These are phyloP conservation scores for Amylocystis lapponica DNA, from an alignment of 768 basidiomycete species.

Conservation along the genomic window DNA sequence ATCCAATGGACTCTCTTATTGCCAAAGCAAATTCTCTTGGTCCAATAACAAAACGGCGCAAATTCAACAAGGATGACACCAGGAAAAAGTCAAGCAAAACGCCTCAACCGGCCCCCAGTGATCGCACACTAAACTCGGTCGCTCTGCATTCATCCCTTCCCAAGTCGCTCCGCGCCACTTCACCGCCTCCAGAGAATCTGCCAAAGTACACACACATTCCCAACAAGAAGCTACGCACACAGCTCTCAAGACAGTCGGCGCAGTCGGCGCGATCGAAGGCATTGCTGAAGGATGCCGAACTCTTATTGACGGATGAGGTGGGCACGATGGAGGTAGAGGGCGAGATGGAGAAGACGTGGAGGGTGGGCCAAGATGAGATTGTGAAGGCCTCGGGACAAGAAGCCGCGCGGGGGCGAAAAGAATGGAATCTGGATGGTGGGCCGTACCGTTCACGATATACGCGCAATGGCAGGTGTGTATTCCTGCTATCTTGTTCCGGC, in stretches of 20 bases:
- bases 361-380: conserved; percentile 79
- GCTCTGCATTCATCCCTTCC: conserved; percentile 50
- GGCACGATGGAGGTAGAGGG: conserved; percentile 75
- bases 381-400: conserved; percentile 59
- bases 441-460: conserved; percentile 84
- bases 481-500: no score
- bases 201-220: conserved; percentile 55
- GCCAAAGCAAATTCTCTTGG: conserved; percentile 59
- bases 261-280: conserved; percentile 58
- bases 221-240: conserved; percentile 71
- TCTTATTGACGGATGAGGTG: conserved; percentile 61
- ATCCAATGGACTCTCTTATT: conserved; percentile 77
- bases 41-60: conserved; percentile 35
- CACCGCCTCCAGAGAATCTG: conserved; percentile 40
- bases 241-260: conserved; percentile 55
- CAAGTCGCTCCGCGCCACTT: conserved; percentile 55
- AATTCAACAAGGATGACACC: conserved; percentile 12
- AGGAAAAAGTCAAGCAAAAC: conserved; percentile 9
- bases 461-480: conserved; percentile 82
- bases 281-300: conserved; percentile 63
- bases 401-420: conserved; percentile 68
- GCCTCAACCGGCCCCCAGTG: conserved; percentile 4
- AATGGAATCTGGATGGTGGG: conserved; percentile 80
- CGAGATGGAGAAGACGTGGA: conserved; percentile 86
- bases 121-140: conserved; percentile 19